Percentiles rank a stretch among this genome's conserved stretches.
Evolutionary conservation across 2,329 filamentous ascomycete genomes (phyloP).

Genomic region (Ophiosphaerella narmari): DNA sequence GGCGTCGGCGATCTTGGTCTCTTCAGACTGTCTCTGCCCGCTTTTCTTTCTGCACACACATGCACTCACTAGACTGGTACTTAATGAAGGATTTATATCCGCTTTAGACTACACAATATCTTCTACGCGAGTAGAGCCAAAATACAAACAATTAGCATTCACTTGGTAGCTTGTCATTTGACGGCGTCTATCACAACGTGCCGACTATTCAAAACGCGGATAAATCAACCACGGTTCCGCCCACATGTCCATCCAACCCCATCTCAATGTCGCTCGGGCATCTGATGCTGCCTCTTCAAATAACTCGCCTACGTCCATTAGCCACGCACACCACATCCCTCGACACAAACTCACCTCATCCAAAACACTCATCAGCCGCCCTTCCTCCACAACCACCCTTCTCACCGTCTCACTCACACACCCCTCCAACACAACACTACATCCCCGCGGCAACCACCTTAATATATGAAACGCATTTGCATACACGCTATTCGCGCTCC

Average conservation of each 20-base stretch:
- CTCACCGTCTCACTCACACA: conserved; percentile 47
- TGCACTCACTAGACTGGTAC: conserved; percentile 45
- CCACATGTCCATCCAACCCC: background rate
- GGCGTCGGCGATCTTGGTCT: conserved; percentile 33
- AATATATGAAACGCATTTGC: conserved; percentile 55
- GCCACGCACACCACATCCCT: background rate
- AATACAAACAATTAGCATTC: conserved; percentile 26
- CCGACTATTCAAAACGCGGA: too few relatives aligned
- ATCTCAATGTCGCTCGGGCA: conserved; percentile 38
- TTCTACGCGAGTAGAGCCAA: conserved; percentile 37
- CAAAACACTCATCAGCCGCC: conserved; percentile 45
- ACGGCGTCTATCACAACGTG: background rate
- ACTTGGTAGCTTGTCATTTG: too few relatives aligned
- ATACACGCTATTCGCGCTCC: conserved; percentile 49
- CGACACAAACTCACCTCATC: conserved; percentile 43
- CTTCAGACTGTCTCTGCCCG: conserved; percentile 19
- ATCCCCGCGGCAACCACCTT: conserved; percentile 51
- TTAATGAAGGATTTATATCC: conserved; percentile 49
- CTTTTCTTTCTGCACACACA: conserved; percentile 28
- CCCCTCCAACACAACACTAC: conserved; percentile 48
- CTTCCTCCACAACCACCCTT: conserved; percentile 50
- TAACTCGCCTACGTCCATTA: conserved; percentile 30
- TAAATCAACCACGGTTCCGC: too few relatives aligned
- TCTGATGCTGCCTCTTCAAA: conserved; percentile 45
- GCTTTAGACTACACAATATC: conserved; percentile 42